phyloP scores from a whole-genome alignment of 768 basidiomycete genomes.

The Phaffia tasmanica region DNA sequence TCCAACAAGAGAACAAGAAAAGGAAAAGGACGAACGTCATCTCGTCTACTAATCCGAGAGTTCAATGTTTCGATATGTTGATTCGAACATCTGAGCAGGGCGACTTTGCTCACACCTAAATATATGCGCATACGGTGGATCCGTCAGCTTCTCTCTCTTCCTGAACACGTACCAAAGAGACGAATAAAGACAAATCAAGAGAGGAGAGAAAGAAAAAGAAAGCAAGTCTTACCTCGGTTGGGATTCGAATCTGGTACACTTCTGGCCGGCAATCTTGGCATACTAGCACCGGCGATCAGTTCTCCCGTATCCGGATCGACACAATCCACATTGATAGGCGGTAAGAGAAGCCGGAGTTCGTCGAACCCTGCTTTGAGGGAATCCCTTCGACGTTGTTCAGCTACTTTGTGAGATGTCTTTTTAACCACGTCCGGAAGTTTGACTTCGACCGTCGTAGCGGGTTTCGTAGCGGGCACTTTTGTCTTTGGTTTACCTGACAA shows the following conservation, averaged over 20 bases:
- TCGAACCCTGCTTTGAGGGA: constrained; percentile 81
- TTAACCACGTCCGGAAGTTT: constrained; percentile 30
- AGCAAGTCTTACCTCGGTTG: constrained; percentile 39
- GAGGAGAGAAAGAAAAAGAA: too few species aligned
- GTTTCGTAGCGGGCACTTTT: constrained; percentile 36
- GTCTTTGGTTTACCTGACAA: constrained; percentile 36
- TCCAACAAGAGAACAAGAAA: too few species aligned
- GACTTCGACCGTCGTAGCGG: background rate
- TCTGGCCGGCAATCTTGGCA: constrained; percentile 79
- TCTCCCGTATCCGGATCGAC: constrained; percentile 61
- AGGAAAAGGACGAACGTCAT: too few species aligned
- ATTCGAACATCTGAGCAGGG: constrained; percentile 80
- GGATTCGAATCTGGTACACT: constrained; percentile 52
- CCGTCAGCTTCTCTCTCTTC: too few species aligned
- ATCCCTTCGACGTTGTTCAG: constrained; percentile 94
- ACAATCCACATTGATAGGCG: constrained; percentile 61
- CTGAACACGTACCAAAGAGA: too few species aligned
- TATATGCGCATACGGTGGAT: too few species aligned
- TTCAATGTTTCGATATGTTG: constrained; percentile 71
- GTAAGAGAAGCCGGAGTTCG: constrained; percentile 52
- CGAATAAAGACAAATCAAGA: too few species aligned
- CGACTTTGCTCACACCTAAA: constrained; percentile 74
- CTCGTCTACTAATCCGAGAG: background rate
- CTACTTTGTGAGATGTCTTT: constrained; percentile 60
- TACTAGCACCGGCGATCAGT: constrained; percentile 75